phyloP scores from a whole-genome alignment of 257 asterid genomes.

The Solanum lycopersicoides region DNA sequence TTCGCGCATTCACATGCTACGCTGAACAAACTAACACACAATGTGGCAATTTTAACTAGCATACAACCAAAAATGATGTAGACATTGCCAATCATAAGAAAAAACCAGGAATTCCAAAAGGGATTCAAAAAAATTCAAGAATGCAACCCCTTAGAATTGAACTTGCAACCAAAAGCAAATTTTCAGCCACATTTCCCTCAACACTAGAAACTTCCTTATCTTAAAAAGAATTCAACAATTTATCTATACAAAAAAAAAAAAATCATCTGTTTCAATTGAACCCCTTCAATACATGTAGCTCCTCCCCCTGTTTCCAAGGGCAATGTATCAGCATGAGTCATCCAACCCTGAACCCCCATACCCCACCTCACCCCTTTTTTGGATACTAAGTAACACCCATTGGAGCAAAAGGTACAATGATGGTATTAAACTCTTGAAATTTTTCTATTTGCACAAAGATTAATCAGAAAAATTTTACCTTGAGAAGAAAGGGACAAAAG shows the following conservation, averaged over 20 bases:
- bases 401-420: background rate
- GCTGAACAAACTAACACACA: background rate
- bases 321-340: background rate
- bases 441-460: background rate
- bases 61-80: background rate
- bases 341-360: background rate
- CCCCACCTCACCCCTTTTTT: too few relatives aligned
- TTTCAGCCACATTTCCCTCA: background rate
- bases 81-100: background rate
- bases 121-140: background rate
- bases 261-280: background rate
- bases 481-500: slow-evolving; percentile 32
- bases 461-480: slow-evolving; percentile 21
- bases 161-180: background rate
- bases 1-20: background rate
- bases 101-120: background rate
- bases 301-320: background rate
- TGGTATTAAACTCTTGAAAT: background rate
- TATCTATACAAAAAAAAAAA: background rate
- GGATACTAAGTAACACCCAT: background rate
- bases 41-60: background rate
- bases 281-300: background rate
- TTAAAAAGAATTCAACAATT: background rate
- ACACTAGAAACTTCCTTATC: background rate
- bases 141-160: background rate